Conservation (phyloP, 2,329 filamentous ascomycete species). For the Parastagonospora avenae region DNA sequence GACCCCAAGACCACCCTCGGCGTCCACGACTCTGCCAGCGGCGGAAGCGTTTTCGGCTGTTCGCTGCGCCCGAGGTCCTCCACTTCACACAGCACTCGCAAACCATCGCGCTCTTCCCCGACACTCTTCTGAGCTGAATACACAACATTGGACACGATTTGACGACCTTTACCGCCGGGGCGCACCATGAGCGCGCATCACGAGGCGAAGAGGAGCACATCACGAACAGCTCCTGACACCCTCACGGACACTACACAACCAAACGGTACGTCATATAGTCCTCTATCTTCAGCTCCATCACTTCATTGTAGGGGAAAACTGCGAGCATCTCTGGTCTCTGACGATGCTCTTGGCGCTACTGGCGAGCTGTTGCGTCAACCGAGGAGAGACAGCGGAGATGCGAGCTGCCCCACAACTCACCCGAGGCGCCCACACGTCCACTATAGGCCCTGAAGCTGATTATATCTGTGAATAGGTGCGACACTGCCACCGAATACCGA, state of each 20-base stretch:
- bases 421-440: neutral
- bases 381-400: slow-evolving; percentile 18
- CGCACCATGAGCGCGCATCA: slow-evolving; percentile 49
- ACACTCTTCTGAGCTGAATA: slow-evolving; percentile 6
- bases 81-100: slow-evolving; percentile 13
- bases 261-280: slow-evolving; percentile 25
- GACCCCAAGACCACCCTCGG: slow-evolving; percentile 20
- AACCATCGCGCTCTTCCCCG: slow-evolving; percentile 20
- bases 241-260: slow-evolving; percentile 20
- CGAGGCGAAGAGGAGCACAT: slow-evolving; percentile 44
- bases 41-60: slow-evolving; percentile 35
- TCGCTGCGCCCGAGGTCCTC: slow-evolving; percentile 26
- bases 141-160: slow-evolving; percentile 30
- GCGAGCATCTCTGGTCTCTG: neutral
- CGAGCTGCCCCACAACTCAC: slow-evolving; percentile 9
- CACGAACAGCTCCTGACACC: slow-evolving; percentile 37
- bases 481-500: slow-evolving; percentile 18
- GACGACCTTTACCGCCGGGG: slow-evolving; percentile 36
- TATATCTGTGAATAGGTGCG: slow-evolving; percentile 14
- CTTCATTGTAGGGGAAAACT: neutral
- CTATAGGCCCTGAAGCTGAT: slow-evolving; percentile 8
- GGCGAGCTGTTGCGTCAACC: slow-evolving; percentile 23
- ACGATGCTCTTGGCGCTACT: slow-evolving; percentile 10
- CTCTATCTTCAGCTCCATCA: neutral
- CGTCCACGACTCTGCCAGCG: slow-evolving; percentile 26